Evolutionary conservation across 2,329 filamentous ascomycete genomes (phyloP).

Genomic region (Stromatinia cepivora): DNA sequence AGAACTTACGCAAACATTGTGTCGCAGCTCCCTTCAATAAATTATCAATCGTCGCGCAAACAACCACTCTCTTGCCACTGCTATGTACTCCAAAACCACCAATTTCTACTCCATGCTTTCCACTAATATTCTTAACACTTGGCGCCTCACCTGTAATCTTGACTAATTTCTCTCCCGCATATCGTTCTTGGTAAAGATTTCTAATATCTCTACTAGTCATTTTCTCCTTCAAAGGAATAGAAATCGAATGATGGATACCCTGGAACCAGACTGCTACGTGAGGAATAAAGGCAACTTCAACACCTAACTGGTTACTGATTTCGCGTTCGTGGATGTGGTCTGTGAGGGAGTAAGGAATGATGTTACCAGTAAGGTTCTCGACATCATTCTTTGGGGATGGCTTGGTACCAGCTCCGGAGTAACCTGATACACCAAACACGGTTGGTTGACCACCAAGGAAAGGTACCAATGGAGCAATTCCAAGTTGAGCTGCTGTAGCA

Average conservation of each 20-base stretch:
- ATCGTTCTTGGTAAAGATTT: constrained; percentile 93
- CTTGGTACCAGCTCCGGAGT: constrained; percentile 94
- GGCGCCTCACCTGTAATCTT: constrained; percentile 89
- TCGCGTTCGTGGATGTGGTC: constrained; percentile 95
- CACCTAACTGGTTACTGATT: constrained; percentile 76
- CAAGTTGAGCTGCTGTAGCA: constrained; percentile 87
- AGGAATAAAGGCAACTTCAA: constrained; percentile 79
- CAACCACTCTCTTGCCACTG: constrained; percentile 85
- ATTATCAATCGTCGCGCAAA: constrained; percentile 93
- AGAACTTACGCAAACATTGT: constrained; percentile 79
- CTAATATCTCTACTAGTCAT: constrained; percentile 92
- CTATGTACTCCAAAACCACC: constrained; percentile 94
- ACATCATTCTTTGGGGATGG: constrained; percentile 93
- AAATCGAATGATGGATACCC: constrained; percentile 90
- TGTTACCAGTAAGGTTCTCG: constrained; percentile 76
- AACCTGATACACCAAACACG: constrained; percentile 88
- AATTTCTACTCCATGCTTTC: constrained; percentile 88
- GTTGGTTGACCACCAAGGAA: constrained; percentile 77
- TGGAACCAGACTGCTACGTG: constrained; percentile 98
- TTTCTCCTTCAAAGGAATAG: constrained; percentile 78
- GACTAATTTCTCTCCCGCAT: constrained; percentile 92
- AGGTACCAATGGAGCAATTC: constrained; percentile 76
- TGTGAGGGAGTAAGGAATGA: constrained; percentile 87
- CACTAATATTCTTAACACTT: constrained; percentile 78
- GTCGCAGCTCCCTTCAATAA: constrained; percentile 90